Percentiles rank a stretch among this genome's conserved stretches.
phyloP scores from a whole-genome alignment of 108 stramenopile genomes.

The Heterococcus sp. region DNA sequence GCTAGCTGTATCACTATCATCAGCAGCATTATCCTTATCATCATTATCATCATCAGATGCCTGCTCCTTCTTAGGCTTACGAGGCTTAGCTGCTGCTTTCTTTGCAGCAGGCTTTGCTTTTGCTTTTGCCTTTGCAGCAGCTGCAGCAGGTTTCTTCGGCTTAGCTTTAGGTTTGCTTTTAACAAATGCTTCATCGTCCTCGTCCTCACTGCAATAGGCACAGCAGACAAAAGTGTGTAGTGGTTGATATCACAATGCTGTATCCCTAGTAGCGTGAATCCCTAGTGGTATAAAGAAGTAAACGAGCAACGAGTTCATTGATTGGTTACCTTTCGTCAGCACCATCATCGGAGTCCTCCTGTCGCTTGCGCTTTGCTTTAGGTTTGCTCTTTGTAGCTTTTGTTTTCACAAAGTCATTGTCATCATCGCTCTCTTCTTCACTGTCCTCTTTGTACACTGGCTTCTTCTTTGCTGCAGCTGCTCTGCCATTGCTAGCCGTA shows the following conservation, averaged over 20 bases:
- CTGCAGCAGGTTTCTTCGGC: neutral
- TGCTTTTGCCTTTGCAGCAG: constrained; percentile 7
- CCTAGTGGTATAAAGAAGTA: neutral
- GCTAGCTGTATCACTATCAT: no score
- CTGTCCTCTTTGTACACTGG: neutral
- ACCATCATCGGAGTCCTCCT: constrained; percentile 20
- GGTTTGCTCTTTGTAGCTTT: constrained; percentile 32
- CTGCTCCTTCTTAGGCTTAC: neutral
- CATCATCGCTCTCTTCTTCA: constrained; percentile 8
- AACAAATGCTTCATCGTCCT: neutral
- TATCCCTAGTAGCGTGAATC: neutral
- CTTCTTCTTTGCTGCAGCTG: no score
- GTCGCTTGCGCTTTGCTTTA: constrained; percentile 30
- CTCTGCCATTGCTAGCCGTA: no score
- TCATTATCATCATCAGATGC: neutral
- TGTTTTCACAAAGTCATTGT: constrained; percentile 28
- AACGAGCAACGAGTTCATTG: constrained; percentile 2
- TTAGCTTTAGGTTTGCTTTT: neutral
- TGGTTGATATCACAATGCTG: neutral
- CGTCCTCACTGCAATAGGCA: neutral
- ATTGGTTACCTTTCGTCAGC: constrained; percentile 16
- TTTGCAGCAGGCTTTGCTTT: constrained; percentile 10
- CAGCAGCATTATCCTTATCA: neutral
- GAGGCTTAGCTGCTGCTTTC: neutral
- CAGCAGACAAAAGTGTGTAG: neutral